Percentiles rank a stretch among this genome's conserved stretches.
Conservation (phyloP, 306 rosid species). For the Vicia faba region DNA sequence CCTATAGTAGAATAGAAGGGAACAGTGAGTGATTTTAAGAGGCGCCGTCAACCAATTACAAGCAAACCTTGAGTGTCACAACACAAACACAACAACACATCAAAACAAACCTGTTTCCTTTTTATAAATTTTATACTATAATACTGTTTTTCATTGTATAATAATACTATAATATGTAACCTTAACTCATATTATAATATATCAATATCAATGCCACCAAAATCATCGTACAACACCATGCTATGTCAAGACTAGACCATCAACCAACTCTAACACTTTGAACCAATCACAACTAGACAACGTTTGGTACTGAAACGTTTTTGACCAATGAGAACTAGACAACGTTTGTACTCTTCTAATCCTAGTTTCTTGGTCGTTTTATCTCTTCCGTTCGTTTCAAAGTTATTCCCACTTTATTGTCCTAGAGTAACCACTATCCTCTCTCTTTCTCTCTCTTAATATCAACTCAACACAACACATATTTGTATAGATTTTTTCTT, state of each 20-base stretch:
- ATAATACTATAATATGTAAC: too few relatives aligned
- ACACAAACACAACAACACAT: conserved; percentile 22
- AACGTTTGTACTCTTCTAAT: neutral
- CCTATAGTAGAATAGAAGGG: conserved; percentile 1
- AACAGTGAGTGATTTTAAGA: neutral
- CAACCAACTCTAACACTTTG: conserved; percentile 11
- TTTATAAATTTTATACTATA: neutral
- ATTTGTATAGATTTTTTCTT: neutral
- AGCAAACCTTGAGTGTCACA: conserved; percentile 30
- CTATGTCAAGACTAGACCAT: conserved; percentile 19
- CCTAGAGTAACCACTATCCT: neutral
- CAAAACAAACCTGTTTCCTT: conserved; percentile 4
- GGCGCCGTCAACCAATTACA: conserved; percentile 50
- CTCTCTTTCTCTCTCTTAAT: neutral
- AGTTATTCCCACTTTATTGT: conserved; percentile 1
- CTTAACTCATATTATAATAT: too few relatives aligned
- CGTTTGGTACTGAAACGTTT: neutral
- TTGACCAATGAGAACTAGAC: neutral
- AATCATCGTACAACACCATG: conserved; percentile 36
- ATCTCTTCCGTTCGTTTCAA: conserved; percentile 18
- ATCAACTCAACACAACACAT: conserved; percentile 9
- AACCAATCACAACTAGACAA: neutral
- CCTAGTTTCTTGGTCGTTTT: conserved; percentile 1
- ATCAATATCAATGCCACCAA: conserved; percentile 6
- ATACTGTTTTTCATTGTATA: neutral